Conservation (phyloP, 129 eudicot species). For the Lactuca saligna region DNA sequence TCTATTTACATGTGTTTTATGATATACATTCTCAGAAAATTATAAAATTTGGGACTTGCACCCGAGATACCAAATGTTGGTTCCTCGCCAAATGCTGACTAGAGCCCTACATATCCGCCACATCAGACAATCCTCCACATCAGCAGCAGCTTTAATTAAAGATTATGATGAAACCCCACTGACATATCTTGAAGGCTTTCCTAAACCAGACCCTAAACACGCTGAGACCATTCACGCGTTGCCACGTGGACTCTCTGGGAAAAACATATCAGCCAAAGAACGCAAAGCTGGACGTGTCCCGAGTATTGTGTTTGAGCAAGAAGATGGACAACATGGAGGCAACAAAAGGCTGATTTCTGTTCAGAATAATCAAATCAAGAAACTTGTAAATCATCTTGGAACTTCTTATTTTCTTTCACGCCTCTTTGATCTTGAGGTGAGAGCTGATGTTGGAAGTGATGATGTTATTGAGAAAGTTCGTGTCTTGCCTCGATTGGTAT, state of each 20-base stretch:
- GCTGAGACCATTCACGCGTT: slow-evolving; percentile 71
- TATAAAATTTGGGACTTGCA: background rate
- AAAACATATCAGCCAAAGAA: slow-evolving; percentile 64
- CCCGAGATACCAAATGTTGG: slow-evolving; percentile 36
- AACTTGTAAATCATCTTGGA: slow-evolving; percentile 70
- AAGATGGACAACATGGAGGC: slow-evolving; percentile 87
- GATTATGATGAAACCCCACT: slow-evolving; percentile 42
- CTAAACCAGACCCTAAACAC: slow-evolving; percentile 67
- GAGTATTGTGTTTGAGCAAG: slow-evolving; percentile 72
- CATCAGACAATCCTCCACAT: slow-evolving; percentile 47
- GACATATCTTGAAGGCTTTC: slow-evolving; percentile 61
- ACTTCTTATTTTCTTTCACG: slow-evolving; percentile 68
- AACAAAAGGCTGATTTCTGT: slow-evolving; percentile 84
- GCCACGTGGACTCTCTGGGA: slow-evolving; percentile 72
- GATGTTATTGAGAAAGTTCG: slow-evolving; percentile 77
- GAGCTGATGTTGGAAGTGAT: slow-evolving; percentile 51
- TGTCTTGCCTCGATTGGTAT: slow-evolving; percentile 71
- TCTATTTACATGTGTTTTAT: too few relatives aligned
- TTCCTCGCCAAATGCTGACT: slow-evolving; percentile 40
- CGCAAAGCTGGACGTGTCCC: slow-evolving; percentile 77
- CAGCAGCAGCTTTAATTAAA: slow-evolving; percentile 50
- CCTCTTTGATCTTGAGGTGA: slow-evolving; percentile 72
- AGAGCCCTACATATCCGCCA: slow-evolving; percentile 46
- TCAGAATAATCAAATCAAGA: slow-evolving; percentile 79
- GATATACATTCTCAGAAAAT: background rate